Evolutionary conservation across 208 protist genomes (phyloP).

Genomic region (Leishmania aethiopica): DNA sequence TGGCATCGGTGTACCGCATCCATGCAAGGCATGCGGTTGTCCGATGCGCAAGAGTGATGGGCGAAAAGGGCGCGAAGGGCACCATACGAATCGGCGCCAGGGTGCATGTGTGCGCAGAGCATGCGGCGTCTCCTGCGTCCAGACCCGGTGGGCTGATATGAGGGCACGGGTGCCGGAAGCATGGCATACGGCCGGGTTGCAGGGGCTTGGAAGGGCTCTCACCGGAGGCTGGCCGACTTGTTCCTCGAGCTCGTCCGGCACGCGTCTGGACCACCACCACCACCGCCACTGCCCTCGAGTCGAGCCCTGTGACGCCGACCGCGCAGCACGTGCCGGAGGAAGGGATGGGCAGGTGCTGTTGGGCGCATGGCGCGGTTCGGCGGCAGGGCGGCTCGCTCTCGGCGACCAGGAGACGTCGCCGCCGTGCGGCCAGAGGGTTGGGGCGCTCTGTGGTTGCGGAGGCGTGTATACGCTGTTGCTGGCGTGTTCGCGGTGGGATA

Average conservation of each 20-base stretch:
- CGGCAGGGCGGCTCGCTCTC: not conserved
- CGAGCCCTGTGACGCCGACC: too few relatives aligned
- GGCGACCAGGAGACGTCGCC: not conserved
- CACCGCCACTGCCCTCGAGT: too few relatives aligned
- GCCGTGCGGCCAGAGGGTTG: not conserved
- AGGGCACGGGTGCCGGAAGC: not conserved
- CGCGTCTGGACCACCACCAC: too few relatives aligned
- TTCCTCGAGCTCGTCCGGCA: not conserved
- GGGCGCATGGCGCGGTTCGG: not conserved
- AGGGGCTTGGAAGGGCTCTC: not conserved
- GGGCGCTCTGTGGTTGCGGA: not conserved
- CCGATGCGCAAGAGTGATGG: too few relatives aligned
- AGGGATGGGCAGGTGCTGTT: too few relatives aligned
- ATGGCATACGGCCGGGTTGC: not conserved
- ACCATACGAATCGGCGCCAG: not conserved
- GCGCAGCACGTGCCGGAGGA: too few relatives aligned
- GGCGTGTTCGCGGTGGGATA: too few relatives aligned
- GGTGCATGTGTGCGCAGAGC: not conserved
- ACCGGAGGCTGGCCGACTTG: not conserved
- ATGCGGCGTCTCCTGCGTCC: too few relatives aligned
- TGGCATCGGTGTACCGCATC: not conserved
- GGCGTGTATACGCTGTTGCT: too few relatives aligned
- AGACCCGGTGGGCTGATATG: too few relatives aligned
- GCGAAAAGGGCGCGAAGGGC: not conserved
- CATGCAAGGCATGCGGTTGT: not conserved